Evolutionary conservation across 176 grass and related monocot genomes (phyloP), one percentile per base, ranked within the genome.

Genomic region (Aegilops tauschii): DNA sequence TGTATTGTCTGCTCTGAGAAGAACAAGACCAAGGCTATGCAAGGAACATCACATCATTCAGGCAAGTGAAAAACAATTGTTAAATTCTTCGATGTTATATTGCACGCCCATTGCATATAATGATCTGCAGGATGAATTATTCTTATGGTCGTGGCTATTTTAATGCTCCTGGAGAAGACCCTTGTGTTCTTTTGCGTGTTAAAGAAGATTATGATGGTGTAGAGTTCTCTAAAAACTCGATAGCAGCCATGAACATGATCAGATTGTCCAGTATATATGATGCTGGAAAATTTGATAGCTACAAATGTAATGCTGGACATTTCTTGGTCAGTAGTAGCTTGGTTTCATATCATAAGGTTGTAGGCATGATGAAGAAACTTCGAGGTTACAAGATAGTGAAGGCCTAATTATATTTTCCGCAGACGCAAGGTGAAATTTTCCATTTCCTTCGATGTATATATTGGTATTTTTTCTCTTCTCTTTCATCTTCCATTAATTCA

Each of bases 191-290:
- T 64, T 84, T 98, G 30, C 90, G 92, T 71, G 69, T 88, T 80
- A 98, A 98, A 89, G 96, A 98, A 82, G 92, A 95, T 88, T 86
- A 94, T 90, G 96, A 98, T 92, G 96, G 96, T 82, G 96, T 93
- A 36, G 96, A 95, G 64, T 93, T 92, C 81, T 98, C 93, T 84
- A 93, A 93, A 69, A 95, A 98, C 68, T 98, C 93, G 4, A 84
- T 98, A 9, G 81, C 96, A 69, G 92, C 96, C 2, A 91, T 98
- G 28, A 98, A 98, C 84, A 80, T 95, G 82, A 92, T 98, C 80
- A 90, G 92, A 87, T 89, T 98, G 20, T 88, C 96, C 34, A 94
- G 91, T 76, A 90, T 98, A n/a, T 77, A 92, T 77, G 90, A 78
- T 87, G 90, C 47, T 14, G 68, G 69, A 62, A 98, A 86, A 82